phyloP scores from a whole-genome alignment of 306 rosid genomes.

The Betula pendula region DNA sequence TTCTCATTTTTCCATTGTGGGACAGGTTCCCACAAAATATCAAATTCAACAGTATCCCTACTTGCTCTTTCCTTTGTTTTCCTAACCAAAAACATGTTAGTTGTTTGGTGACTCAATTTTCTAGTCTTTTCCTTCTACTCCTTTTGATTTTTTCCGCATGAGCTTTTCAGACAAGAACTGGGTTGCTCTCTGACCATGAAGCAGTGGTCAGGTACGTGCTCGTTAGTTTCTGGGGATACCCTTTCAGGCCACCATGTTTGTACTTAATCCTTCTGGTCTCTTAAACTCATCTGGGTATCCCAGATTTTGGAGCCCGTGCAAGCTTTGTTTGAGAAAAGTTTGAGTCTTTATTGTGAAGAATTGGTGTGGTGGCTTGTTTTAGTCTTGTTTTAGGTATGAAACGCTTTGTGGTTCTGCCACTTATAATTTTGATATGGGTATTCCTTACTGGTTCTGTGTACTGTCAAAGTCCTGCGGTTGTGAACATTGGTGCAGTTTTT shows the following conservation, averaged over 20 bases:
- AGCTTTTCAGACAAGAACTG: neutral
- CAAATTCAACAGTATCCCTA: neutral
- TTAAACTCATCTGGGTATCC: constrained; percentile 18
- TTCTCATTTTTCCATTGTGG: constrained; percentile 1
- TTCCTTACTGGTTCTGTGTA: constrained; percentile 42
- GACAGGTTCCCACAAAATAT: neutral
- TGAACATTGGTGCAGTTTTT: constrained; percentile 77
- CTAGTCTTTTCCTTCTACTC: neutral
- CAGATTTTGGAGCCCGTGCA: constrained; percentile 14
- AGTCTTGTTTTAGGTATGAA: constrained; percentile 39
- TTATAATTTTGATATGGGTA: constrained; percentile 44
- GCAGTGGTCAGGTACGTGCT: neutral
- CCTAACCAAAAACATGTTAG: neutral
- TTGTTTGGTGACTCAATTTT: neutral
- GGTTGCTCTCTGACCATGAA: neutral
- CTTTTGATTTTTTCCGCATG: neutral
- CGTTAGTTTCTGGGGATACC: neutral
- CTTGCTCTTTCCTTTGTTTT: neutral
- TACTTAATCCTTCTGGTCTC: neutral
- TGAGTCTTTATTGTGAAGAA: constrained; percentile 25
- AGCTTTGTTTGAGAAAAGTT: constrained; percentile 23
- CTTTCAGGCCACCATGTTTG: constrained; percentile 7
- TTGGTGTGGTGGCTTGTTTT: constrained; percentile 33
- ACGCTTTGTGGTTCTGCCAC: constrained; percentile 25
- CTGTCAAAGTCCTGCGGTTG: constrained; percentile 56